Evolutionary conservation across 2,329 filamentous ascomycete genomes (phyloP).

Genomic region (Cladosporium velox): DNA sequence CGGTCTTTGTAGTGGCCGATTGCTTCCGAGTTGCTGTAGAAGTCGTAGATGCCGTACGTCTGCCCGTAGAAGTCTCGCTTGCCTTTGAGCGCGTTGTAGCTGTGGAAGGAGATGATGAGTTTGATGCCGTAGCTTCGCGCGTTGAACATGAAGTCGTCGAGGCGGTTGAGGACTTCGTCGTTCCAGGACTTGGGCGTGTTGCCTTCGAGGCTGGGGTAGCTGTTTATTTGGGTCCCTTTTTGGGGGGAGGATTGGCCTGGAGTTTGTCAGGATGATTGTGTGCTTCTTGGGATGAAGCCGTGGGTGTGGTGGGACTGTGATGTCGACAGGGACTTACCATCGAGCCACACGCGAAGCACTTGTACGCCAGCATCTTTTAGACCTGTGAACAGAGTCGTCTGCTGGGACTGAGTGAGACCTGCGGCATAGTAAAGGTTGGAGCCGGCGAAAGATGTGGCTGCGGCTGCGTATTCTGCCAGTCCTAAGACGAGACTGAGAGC

Average conservation of each 20-base stretch:
- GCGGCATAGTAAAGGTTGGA: constrained; percentile 24
- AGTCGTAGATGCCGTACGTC: constrained; percentile 18
- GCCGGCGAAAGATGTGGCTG: constrained; percentile 18
- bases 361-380: constrained; percentile 20
- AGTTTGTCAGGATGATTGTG: background rate
- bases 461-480: background rate
- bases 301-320: background rate
- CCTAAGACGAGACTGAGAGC: background rate
- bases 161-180: constrained; percentile 24
- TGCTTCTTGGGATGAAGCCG: background rate
- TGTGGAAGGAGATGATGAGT: constrained; percentile 24
- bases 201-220: constrained; percentile 22
- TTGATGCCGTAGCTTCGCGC: constrained; percentile 24
- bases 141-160: constrained; percentile 24
- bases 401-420: constrained; percentile 15
- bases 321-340: background rate
- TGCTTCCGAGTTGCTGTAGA: constrained; percentile 20
- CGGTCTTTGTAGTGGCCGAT: constrained; percentile 22
- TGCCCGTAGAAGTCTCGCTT: constrained; percentile 23
- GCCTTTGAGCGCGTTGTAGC: constrained; percentile 23
- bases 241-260: constrained; percentile 13
- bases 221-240: constrained; percentile 26
- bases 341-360: constrained; percentile 22
- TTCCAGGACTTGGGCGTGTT: constrained; percentile 17
- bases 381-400: constrained; percentile 20